A percentile compares a stretch with the other conserved stretches of the same genome.
Evolutionary conservation across 2,329 filamentous ascomycete species (phyloP).

Genomic region (Aspergillus luchuensis): DNA sequence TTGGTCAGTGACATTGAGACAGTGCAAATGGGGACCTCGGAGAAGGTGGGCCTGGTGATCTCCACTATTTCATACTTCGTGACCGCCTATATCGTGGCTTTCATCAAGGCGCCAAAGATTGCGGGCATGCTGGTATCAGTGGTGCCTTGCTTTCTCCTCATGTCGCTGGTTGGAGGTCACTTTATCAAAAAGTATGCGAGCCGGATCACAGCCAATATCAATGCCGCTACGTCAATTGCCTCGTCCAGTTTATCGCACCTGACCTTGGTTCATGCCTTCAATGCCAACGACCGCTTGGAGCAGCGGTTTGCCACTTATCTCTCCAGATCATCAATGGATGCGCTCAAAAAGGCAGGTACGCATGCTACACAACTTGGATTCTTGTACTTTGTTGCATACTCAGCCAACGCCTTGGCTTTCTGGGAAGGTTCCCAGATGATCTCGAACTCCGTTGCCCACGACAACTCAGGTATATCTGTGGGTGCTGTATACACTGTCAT

Average conservation of each 20-base stretch:
- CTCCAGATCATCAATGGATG: conserved; percentile 51
- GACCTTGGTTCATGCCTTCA: conserved; percentile 64
- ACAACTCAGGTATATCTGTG: conserved; percentile 29
- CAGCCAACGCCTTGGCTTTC: conserved; percentile 66
- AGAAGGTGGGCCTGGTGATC: conserved; percentile 69
- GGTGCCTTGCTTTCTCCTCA: conserved; percentile 63
- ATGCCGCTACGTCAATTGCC: conserved; percentile 62
- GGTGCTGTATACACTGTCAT: conserved; percentile 43
- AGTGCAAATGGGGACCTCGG: conserved; percentile 67
- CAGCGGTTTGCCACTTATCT: conserved; percentile 58
- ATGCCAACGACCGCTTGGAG: conserved; percentile 61
- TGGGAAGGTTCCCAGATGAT: conserved; percentile 66
- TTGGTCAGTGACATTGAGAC: conserved; percentile 67
- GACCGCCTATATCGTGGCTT: conserved; percentile 67
- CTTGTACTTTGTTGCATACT: conserved; percentile 68
- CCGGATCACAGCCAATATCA: conserved; percentile 54
- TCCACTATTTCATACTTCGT: conserved; percentile 66
- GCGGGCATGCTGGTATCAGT: conserved; percentile 62
- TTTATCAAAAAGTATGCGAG: conserved; percentile 54
- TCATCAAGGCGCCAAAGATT: conserved; percentile 59
- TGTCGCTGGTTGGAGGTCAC: conserved; percentile 57
- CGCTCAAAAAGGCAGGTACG: conserved; percentile 59
- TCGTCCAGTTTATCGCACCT: conserved; percentile 63
- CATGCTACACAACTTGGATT: conserved; percentile 61
- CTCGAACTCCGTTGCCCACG: conserved; percentile 34